A percentile compares a stretch with the other conserved stretches of the same genome.
phyloP scores from a whole-genome alignment of 73 alveolate species.

The Paramecium caudatum region DNA sequence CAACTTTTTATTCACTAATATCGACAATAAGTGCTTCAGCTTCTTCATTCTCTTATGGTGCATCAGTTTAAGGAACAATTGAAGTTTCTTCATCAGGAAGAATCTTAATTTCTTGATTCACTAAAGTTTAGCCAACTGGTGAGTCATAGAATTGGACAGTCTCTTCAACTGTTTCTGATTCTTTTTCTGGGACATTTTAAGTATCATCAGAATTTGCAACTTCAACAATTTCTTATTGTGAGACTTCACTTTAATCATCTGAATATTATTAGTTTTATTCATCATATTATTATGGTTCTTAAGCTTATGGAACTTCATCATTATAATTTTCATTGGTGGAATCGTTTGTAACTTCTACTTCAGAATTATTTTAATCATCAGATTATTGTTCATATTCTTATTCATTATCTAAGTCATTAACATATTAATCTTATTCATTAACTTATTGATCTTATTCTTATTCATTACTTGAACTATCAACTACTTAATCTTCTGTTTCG shows the following conservation, averaged over 20 bases:
- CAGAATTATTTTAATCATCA: neutral
- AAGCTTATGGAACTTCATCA: slow-evolving; percentile 38
- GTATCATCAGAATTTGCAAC: neutral
- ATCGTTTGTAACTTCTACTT: neutral
- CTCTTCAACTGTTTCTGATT: neutral
- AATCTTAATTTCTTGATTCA: slow-evolving; percentile 28
- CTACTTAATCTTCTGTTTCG: neutral
- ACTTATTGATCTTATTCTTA: neutral
- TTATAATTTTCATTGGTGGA: slow-evolving; percentile 17
- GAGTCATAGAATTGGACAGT: slow-evolving; percentile 16
- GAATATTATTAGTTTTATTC: too few relatives aligned
- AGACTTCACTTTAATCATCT: too few relatives aligned
- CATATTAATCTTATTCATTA: neutral
- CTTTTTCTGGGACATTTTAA: neutral
- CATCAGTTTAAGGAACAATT: too few relatives aligned
- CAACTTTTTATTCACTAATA: too few relatives aligned
- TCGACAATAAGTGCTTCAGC: too few relatives aligned
- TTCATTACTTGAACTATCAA: neutral
- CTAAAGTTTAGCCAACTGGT: neutral
- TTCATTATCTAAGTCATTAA: neutral
- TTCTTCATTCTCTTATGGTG: too few relatives aligned
- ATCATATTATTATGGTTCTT: too few relatives aligned
- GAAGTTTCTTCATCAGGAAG: slow-evolving; percentile 34
- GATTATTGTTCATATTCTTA: neutral
- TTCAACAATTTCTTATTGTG: too few relatives aligned